Evolutionary conservation across 2,329 filamentous ascomycete genomes (phyloP).

Genomic region (Cadophora luteo-olivacea): DNA sequence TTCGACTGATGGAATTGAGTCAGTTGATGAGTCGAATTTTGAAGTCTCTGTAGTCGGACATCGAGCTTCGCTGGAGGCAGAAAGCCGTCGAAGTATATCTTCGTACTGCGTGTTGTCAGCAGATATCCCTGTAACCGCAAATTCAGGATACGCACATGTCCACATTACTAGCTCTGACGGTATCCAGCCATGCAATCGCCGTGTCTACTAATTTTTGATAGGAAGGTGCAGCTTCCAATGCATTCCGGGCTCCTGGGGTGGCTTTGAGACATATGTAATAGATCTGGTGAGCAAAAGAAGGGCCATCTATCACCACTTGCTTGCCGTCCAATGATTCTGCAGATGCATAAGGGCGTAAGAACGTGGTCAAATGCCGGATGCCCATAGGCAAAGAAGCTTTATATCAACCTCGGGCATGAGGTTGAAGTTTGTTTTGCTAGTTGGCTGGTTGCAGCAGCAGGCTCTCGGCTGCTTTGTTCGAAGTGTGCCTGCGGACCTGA

Average conservation of each 20-base stretch:
- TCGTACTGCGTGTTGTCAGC: conserved; percentile 54
- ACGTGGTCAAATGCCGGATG: conserved; percentile 61
- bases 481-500: neutral
- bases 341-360: conserved; percentile 59
- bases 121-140: neutral
- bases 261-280: conserved; percentile 61
- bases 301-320: conserved; percentile 73
- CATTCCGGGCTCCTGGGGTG: conserved; percentile 49
- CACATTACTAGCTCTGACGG: conserved; percentile 60
- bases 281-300: conserved; percentile 77
- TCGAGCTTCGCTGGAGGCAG: conserved; percentile 60
- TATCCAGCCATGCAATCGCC: conserved; percentile 67
- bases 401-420: neutral
- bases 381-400: conserved; percentile 54
- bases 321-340: conserved; percentile 50
- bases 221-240: conserved; percentile 60
- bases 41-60: conserved; percentile 38
- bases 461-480: neutral
- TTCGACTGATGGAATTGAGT: conserved; percentile 36
- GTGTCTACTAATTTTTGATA: conserved; percentile 68
- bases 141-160: conserved; percentile 59
- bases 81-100: conserved; percentile 86
- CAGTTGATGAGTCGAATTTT: conserved; percentile 37
- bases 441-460: neutral
- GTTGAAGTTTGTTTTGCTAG: neutral